Percentiles rank a stretch among this genome's conserved stretches.
Conservation (phyloP, 306 rosid genomes). For the Prunus mira region DNA sequence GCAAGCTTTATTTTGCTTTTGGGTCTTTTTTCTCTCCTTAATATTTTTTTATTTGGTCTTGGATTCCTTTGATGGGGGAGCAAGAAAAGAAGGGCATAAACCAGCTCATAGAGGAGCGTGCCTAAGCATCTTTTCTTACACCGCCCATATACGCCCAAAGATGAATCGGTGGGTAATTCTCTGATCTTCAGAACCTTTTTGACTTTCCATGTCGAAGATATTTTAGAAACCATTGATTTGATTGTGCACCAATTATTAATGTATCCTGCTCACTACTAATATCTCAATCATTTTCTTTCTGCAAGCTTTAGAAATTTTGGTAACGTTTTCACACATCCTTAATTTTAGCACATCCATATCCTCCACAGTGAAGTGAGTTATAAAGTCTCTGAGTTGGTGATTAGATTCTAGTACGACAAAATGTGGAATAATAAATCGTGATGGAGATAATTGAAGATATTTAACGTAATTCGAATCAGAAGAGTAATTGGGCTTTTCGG, state of each 20-base stretch:
- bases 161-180: neutral
- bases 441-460: no score
- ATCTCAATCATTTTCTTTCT: neutral
- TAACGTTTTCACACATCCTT: neutral
- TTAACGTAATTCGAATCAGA: neutral
- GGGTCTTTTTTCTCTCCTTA: conserved; percentile 22
- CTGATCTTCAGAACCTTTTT: conserved; percentile 17
- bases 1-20: conserved; percentile 36
- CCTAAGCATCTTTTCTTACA: neutral
- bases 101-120: conserved; percentile 56
- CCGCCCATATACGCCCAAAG: no score
- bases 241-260: no score
- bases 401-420: no score
- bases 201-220: conserved; percentile 12
- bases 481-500: neutral
- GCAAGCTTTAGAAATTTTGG: neutral
- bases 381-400: neutral
- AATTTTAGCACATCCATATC: neutral
- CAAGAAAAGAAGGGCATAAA: conserved; percentile 57
- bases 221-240: neutral
- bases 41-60: conserved; percentile 16
- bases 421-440: no score
- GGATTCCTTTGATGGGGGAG: conserved; percentile 66
- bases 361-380: neutral
- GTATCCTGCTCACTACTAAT: no score